phyloP scores from a whole-genome alignment of 2,329 filamentous ascomycete genomes.

The Phaeosphaeria sp. region DNA sequence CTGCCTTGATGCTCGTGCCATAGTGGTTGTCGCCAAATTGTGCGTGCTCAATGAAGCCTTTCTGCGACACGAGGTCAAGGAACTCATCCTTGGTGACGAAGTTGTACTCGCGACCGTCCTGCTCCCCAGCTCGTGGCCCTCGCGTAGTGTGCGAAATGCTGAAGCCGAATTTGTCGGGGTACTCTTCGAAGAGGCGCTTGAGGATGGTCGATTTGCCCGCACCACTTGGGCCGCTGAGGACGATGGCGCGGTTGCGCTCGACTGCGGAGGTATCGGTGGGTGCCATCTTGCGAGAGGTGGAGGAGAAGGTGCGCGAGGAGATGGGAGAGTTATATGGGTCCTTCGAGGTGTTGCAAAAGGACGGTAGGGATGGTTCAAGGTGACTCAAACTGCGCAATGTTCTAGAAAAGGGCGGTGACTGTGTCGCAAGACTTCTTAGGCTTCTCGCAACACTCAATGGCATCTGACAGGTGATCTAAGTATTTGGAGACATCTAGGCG shows the following conservation, averaged over 20 bases:
- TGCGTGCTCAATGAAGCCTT: conserved; percentile 86
- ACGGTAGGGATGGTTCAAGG: neutral
- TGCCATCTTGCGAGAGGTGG: conserved; percentile 30
- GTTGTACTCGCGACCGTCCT: conserved; percentile 80
- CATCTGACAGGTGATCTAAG: conserved; percentile 18
- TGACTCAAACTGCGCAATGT: conserved; percentile 9
- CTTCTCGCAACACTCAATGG: conserved; percentile 31
- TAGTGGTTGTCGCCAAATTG: conserved; percentile 87
- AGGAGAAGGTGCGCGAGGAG: conserved; percentile 11
- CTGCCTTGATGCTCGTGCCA: conserved; percentile 81
- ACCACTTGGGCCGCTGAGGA: conserved; percentile 81
- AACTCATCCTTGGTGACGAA: conserved; percentile 65
- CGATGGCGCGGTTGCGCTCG: conserved; percentile 61
- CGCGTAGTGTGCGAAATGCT: conserved; percentile 78
- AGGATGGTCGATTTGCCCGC: conserved; percentile 84
- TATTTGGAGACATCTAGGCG: conserved; percentile 10
- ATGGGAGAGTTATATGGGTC: conserved; percentile 2
- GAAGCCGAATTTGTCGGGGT: conserved; percentile 71
- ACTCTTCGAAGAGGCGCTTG: conserved; percentile 71
- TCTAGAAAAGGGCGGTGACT: conserved; percentile 8
- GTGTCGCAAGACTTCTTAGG: conserved; percentile 13
- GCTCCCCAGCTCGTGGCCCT: conserved; percentile 74
- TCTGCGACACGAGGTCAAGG: conserved; percentile 59
- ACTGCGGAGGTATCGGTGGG: conserved; percentile 22
- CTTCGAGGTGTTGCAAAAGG: neutral